A percentile compares a stretch with the other conserved stretches of the same genome.
These are phyloP conservation scores for Chlorella sp. DNA, from an alignment of 139 green algal genomes.

Conservation along the genomic window DNA sequence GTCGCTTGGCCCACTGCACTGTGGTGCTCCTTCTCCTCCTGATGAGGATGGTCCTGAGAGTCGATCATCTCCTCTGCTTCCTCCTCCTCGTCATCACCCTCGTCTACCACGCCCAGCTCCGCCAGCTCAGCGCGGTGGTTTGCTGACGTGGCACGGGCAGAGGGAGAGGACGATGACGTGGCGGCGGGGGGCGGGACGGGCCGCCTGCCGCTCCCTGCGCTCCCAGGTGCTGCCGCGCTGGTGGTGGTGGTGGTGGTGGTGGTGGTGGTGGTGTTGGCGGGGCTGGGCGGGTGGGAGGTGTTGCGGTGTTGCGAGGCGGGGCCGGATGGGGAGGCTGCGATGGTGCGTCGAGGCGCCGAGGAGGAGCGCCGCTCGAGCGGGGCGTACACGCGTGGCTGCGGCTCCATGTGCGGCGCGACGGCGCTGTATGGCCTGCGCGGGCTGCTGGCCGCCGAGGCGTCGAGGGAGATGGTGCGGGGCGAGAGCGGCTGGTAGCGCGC, in stretches of 20 bases:
- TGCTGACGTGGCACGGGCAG: background rate
- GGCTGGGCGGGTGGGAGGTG: background rate
- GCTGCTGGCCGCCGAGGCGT: no score
- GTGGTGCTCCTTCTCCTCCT: background rate
- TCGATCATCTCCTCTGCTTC: background rate
- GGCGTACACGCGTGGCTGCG: background rate
- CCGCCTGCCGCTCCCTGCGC: no score
- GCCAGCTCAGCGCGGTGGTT: constrained; percentile 4
- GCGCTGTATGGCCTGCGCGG: background rate
- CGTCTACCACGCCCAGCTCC: constrained; percentile 7
- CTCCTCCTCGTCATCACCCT: constrained; percentile 1
- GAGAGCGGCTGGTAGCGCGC: constrained; percentile 2
- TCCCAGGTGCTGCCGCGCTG: background rate
- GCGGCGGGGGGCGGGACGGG: no score
- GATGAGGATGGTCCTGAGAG: background rate
- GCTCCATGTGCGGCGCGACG: background rate
- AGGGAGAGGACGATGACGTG: background rate
- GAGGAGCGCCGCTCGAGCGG: background rate
- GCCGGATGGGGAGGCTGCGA: no score
- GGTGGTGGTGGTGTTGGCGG: background rate
- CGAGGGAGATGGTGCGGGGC: no score
- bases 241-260: background rate
- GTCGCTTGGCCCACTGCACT: background rate
- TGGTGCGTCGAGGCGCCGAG: no score
- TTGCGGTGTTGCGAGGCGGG: background rate